Evolutionary conservation across 2,329 filamentous ascomycete species (phyloP).

Genomic region (Pseudogymnoascus pannorum): DNA sequence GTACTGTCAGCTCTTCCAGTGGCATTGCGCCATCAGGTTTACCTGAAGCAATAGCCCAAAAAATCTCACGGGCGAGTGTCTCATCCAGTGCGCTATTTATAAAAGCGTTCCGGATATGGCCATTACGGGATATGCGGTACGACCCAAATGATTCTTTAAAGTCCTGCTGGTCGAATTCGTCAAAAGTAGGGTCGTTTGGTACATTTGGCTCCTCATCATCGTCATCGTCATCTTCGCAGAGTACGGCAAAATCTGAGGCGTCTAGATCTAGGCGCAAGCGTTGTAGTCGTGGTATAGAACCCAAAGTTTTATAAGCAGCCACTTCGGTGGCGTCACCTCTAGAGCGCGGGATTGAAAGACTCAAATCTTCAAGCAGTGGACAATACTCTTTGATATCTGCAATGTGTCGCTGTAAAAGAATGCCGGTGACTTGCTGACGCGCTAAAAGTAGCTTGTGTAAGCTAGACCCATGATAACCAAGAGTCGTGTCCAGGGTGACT

Average conservation of each 20-base stretch:
- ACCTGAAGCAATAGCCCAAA: constrained; percentile 7
- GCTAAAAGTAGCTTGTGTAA: neutral
- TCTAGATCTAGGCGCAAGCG: constrained; percentile 6
- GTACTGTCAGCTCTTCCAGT: constrained; percentile 11
- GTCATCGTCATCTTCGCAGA: neutral
- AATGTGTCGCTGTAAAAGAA: constrained; percentile 9
- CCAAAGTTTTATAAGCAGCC: constrained; percentile 11
- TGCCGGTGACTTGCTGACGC: neutral
- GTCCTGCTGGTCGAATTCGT: too few relatives aligned
- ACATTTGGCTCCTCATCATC: too few relatives aligned
- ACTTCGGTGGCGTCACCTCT: constrained; percentile 11
- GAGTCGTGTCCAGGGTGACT: constrained; percentile 5
- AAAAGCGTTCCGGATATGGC: constrained; percentile 10
- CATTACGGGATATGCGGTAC: neutral
- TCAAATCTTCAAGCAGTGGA: constrained; percentile 10
- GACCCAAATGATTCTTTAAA: too few relatives aligned
- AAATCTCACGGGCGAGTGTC: constrained; percentile 12
- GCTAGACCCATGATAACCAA: constrained; percentile 5
- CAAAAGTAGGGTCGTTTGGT: too few relatives aligned
- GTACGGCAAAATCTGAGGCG: neutral
- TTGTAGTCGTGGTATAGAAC: constrained; percentile 10
- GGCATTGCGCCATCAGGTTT: constrained; percentile 1
- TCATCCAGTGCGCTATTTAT: constrained; percentile 13
- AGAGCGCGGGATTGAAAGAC: constrained; percentile 7
- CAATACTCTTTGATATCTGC: constrained; percentile 11